Conservation (phyloP, 345 rosid species). For the Populus nigra region DNA sequence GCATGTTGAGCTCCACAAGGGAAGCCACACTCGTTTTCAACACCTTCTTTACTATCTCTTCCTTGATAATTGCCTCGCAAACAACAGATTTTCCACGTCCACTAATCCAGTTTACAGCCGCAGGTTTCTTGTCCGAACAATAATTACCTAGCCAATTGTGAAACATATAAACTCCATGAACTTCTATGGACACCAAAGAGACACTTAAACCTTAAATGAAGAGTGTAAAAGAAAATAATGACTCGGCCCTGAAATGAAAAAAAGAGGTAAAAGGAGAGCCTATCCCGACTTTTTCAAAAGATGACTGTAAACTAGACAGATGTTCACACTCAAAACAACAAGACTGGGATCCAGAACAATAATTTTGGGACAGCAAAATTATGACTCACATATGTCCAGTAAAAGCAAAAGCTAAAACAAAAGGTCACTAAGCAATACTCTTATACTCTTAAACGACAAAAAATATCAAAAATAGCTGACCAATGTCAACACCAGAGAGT, state of each 20-base stretch:
- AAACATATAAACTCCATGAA: neutral
- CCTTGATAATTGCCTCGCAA: slow-evolving; percentile 78
- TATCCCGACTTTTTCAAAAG: too few species aligned
- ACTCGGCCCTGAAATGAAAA: too few species aligned
- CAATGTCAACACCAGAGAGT: neutral
- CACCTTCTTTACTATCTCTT: slow-evolving; percentile 70
- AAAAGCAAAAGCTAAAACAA: neutral
- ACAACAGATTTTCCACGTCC: slow-evolving; percentile 91
- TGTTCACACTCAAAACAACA: neutral
- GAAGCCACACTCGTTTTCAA: slow-evolving; percentile 70
- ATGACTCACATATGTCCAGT: neutral
- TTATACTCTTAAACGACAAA: neutral
- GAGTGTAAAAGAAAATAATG: neutral
- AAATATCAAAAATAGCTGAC: neutral
- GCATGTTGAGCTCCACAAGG: slow-evolving; percentile 77
- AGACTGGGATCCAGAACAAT: neutral
- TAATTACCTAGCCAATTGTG: slow-evolving; percentile 48
- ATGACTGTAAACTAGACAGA: neutral
- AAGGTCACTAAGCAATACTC: neutral
- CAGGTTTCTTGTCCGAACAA: slow-evolving; percentile 89
- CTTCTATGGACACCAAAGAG: neutral
- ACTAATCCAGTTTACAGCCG: slow-evolving; percentile 95
- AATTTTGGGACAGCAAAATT: neutral
- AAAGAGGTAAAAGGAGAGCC: too few species aligned
- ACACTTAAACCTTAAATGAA: neutral